Conservation (phyloP, 805 yeast species). For the Sugiyamaella lignohabitans region DNA sequence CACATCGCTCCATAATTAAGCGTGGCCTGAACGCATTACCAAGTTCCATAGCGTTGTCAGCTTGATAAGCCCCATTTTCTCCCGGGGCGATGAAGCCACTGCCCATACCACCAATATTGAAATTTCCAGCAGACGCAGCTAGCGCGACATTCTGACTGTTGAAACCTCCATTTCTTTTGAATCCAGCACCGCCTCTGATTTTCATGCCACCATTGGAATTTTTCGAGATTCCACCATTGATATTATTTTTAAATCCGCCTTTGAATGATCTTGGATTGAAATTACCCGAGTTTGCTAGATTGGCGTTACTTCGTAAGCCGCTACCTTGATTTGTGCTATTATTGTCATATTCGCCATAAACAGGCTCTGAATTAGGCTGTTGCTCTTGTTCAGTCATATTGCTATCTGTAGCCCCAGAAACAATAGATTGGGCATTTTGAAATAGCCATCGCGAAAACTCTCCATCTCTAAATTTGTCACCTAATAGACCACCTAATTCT, state of each 20-base stretch:
- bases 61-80: too few relatives aligned
- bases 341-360: background rate
- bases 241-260: background rate
- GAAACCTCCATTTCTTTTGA: background rate
- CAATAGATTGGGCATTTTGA: conserved; percentile 12
- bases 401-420: conserved; percentile 3
- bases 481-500: conserved; percentile 24
- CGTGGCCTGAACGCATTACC: conserved; percentile 1
- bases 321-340: background rate
- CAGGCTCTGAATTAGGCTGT: background rate
- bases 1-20: conserved; percentile 20
- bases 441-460: conserved; percentile 25
- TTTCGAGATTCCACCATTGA: background rate
- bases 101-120: background rate
- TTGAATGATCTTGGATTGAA: background rate
- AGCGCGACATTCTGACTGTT: background rate
- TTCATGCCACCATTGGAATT: background rate
- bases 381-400: background rate
- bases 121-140: background rate
- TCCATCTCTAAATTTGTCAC: conserved; percentile 21
- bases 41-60: background rate
- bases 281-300: background rate
- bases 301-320: too few relatives aligned
- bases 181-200: background rate
- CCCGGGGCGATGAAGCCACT: background rate